These are phyloP conservation scores for Adansonia digitata DNA, from an alignment of 345 rosid species.

Conservation along the genomic window DNA sequence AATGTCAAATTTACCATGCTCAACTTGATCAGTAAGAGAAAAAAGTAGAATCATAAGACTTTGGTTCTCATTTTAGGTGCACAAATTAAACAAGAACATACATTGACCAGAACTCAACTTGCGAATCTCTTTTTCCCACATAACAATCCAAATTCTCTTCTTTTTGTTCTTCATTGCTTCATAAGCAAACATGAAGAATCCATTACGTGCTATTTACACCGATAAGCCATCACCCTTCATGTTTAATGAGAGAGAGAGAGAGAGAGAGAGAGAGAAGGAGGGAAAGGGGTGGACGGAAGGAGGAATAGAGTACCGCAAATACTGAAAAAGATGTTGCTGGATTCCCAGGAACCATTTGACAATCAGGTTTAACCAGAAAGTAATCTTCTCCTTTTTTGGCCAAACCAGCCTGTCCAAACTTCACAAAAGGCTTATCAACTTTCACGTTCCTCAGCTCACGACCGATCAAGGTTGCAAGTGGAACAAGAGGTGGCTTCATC, in stretches of 20 bases:
- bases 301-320: conserved; percentile 61
- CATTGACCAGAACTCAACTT: conserved; percentile 1
- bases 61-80: neutral
- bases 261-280: neutral
- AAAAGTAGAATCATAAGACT: neutral
- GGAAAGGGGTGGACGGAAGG: conserved; percentile 39
- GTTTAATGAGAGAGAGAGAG: neutral
- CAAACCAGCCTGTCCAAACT: conserved; percentile 91
- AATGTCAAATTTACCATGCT: neutral
- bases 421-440: conserved; percentile 74
- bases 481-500: conserved; percentile 71
- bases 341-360: conserved; percentile 76
- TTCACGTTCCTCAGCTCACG: conserved; percentile 85
- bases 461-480: conserved; percentile 89
- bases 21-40: neutral
- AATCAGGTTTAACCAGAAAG: conserved; percentile 72
- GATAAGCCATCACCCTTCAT: neutral
- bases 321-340: conserved; percentile 76
- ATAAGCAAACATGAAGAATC: neutral
- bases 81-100: neutral
- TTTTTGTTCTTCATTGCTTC: neutral
- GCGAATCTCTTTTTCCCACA: neutral
- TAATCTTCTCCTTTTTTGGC: conserved; percentile 99
- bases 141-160: neutral
- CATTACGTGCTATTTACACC: neutral